phyloP scores from a whole-genome alignment of 352 stramenopile species.

The Peronosclerospora sorghi region DNA sequence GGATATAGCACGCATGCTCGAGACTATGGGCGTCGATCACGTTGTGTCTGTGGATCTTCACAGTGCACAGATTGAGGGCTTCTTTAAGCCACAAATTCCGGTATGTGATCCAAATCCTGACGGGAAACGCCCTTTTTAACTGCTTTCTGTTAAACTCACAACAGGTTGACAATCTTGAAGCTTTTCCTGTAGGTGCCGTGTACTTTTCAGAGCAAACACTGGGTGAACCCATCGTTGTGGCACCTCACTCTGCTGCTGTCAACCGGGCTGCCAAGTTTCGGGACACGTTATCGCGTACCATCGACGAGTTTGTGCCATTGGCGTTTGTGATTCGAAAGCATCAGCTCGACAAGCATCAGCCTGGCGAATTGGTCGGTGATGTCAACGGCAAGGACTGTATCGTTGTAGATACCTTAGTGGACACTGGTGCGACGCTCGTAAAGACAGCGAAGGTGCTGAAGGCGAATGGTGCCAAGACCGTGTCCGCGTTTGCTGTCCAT shows the following conservation, averaged over 20 bases:
- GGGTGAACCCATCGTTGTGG: conserved; percentile 61
- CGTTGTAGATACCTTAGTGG: conserved; percentile 80
- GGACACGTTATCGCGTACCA: conserved; percentile 65
- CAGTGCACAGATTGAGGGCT: conserved; percentile 81
- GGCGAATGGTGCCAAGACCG: conserved; percentile 55
- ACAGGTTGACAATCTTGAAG: conserved; percentile 76
- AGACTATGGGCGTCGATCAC: conserved; percentile 85
- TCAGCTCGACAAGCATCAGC: conserved; percentile 51
- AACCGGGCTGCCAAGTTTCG: conserved; percentile 69
- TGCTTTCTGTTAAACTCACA: background rate
- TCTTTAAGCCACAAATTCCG: conserved; percentile 80
- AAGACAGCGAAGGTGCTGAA: conserved; percentile 81
- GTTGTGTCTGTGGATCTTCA: conserved; percentile 84
- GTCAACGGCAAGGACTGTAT: conserved; percentile 78
- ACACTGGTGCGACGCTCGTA: conserved; percentile 74
- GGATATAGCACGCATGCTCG: conserved; percentile 81
- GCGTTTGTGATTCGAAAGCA: conserved; percentile 82
- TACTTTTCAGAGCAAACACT: conserved; percentile 79
- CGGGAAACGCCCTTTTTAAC: too few species aligned
- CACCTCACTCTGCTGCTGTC: conserved; percentile 72
- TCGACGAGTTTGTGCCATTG: conserved; percentile 67
- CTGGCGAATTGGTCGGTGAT: conserved; percentile 68
- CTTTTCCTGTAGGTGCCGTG: conserved; percentile 74
- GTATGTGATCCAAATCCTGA: conserved; percentile 14
- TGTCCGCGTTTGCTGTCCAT: conserved; percentile 77